A percentile compares a stretch with the other conserved stretches of the same genome.
These are phyloP conservation scores for Ambrosia artemisiifolia DNA, from an alignment of 129 eudicot genomes.

Conservation along the genomic window DNA sequence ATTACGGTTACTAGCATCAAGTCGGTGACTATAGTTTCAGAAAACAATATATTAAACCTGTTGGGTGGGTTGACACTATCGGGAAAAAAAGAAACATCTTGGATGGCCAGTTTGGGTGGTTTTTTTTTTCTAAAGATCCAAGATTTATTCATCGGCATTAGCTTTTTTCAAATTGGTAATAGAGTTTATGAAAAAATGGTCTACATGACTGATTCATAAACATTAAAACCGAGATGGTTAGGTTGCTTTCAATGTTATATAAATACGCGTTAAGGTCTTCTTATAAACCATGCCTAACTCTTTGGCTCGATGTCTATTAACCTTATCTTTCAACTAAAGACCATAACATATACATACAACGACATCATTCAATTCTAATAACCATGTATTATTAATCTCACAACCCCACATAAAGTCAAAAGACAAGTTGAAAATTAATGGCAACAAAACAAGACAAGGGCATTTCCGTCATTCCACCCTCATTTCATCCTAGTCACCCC, in stretches of 20 bases:
- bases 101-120: background rate
- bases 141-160: background rate
- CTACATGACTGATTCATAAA: background rate
- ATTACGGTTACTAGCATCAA: background rate
- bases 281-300: no score
- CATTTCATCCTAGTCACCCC: background rate
- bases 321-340: background rate
- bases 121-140: background rate
- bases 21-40: background rate
- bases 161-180: background rate
- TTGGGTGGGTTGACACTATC: background rate
- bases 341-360: background rate
- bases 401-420: conserved; percentile 1
- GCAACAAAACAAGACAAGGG: background rate
- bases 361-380: no score
- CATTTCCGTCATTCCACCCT: background rate
- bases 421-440: background rate
- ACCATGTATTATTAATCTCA: background rate
- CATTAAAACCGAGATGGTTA: background rate
- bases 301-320: no score
- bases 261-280: background rate
- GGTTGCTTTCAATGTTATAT: background rate
- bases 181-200: no score
- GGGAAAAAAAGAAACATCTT: background rate
- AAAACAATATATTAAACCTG: background rate